Conservation (phyloP, 2,329 filamentous ascomycete genomes). For the Claviceps capensis region DNA sequence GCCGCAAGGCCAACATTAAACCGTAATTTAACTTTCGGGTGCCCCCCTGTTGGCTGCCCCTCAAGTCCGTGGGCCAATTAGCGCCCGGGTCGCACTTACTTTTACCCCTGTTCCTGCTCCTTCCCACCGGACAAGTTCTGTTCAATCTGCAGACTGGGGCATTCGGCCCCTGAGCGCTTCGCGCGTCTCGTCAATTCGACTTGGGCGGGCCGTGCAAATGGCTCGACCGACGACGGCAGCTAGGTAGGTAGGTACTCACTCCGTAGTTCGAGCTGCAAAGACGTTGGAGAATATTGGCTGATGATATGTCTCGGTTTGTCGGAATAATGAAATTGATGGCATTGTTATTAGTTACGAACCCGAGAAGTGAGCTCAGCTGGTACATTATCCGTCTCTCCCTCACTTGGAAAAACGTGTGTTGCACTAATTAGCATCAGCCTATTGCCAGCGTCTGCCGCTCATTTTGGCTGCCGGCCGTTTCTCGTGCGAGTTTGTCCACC, state of each 20-base stretch:
- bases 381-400: background rate
- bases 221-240: too few species aligned
- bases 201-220: too few species aligned
- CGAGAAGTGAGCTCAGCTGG: background rate
- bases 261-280: background rate
- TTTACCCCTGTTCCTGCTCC: background rate
- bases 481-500: background rate
- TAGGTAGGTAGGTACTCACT: too few species aligned
- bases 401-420: background rate
- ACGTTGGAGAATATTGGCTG: background rate
- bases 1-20: background rate
- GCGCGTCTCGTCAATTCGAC: background rate
- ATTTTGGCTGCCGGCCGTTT: background rate
- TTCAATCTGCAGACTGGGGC: background rate
- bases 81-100: background rate
- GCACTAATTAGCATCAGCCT: background rate
- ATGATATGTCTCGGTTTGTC: background rate
- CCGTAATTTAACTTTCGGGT: background rate
- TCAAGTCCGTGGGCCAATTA: background rate
- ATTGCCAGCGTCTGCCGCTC: background rate
- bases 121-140: too few species aligned
- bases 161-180: background rate
- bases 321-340: background rate
- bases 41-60: background rate
- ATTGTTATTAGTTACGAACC: background rate